Evolutionary conservation across 1,284 basidiomycete species (phyloP), one percentile per base, ranked within the genome.

Genomic region (Cystobasidium pallidum): DNA sequence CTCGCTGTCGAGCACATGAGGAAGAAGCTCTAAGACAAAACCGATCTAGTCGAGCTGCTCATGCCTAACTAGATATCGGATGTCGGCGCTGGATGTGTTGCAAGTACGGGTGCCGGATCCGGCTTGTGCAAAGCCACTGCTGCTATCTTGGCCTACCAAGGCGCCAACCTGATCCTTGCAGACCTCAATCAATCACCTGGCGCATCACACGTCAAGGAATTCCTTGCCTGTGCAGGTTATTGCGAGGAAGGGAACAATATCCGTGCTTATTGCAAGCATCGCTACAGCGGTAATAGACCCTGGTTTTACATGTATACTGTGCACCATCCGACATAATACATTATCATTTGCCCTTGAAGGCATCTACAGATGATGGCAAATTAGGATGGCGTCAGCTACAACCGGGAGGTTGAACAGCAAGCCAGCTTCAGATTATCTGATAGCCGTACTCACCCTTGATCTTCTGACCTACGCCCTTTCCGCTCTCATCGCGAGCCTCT

Each of bases 1-100:
- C 68, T 45, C n/a, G 74, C 74, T 3, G 70, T 72, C 11, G 54
- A 51, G 39, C 47, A 59, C 26, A 71, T 68, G 65, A 59, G 58
- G 41, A 57, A 62, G 41, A 43, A 28, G 54, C 59, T 73, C 3
- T 24, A 36, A 39, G 57, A 47, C 30, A 45, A 47, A 24, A 61
- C 59, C 13, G 72, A 73, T 24, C 62, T 73, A n/a, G 43, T 55
- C 54, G 62, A 70, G 28, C 28, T 65, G 24, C 52, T 73, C 17
- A 66, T 47, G 34, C 67, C 67, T 13, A 51, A 24, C 24, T 57
- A 39, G 36, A 21, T n/a, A 3, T 19, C 4, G 30, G 17, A 3
- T 55, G 67, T 3, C 8, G 21, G n/a, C 30, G 13, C 21, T 36
- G 41, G 6, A 13, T n/a, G n/a, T n/a, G n/a, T n/a, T 13, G n/a